Evolutionary conservation across 208 protist genomes (phyloP).

Genomic region (Wallacemonas collosoma): DNA sequence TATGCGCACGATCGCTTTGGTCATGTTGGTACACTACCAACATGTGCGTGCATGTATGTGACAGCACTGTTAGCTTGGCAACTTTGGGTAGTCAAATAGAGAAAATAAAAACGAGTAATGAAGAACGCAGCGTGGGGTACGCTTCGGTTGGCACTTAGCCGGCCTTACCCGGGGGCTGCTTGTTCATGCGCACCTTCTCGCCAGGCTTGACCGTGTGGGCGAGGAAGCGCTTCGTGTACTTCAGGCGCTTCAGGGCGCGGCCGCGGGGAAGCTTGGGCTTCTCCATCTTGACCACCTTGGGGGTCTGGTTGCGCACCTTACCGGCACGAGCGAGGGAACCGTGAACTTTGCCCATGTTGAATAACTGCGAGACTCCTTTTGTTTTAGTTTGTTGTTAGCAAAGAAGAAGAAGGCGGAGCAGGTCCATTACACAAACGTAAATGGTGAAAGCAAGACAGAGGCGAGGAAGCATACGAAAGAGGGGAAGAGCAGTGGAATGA

Average conservation of each 20-base stretch:
- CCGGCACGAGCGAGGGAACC: constrained; percentile 97
- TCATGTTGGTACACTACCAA: no score
- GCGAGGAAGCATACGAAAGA: no score
- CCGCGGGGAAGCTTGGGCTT: constrained; percentile 95
- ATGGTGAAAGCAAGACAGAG: no score
- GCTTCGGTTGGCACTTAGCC: constrained; percentile 45
- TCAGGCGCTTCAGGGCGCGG: constrained; percentile 96
- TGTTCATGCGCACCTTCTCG: constrained; percentile 94
- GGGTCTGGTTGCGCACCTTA: constrained; percentile 99
- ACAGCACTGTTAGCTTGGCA: neutral
- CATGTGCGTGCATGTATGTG: neutral
- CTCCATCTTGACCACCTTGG: constrained; percentile 96
- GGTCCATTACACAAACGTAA: no score
- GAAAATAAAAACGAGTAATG: constrained; percentile 9
- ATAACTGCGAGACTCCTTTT: constrained; percentile 31
- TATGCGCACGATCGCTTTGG: no score
- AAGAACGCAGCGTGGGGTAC: neutral
- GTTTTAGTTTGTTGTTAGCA: constrained; percentile 42
- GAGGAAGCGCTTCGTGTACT: constrained; percentile 98
- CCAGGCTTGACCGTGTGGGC: constrained; percentile 92
- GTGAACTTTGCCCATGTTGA: constrained; percentile 97
- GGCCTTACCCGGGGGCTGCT: constrained; percentile 90
- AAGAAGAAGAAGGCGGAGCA: constrained; percentile 2
- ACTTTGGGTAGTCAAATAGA: constrained; percentile 7
- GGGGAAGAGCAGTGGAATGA: no score